Base-by-base conservation (phyloP, 1,284 basidiomycete species). In the Spongiforma sp. region DNA sequence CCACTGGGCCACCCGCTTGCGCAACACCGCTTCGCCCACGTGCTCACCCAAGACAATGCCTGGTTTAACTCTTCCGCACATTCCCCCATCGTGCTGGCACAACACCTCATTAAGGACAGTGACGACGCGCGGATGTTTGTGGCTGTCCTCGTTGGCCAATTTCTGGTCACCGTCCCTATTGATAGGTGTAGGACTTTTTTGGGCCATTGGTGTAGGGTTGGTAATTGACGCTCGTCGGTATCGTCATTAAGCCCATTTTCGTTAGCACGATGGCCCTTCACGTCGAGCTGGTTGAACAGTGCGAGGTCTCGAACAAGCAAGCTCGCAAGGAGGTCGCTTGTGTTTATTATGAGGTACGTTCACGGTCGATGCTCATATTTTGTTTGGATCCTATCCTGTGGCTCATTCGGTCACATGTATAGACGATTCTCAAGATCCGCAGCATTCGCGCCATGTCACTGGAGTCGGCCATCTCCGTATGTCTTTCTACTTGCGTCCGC, bases 391-490 rank as follows among this genome's bases (percentile, higher is more conserved):
- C 64, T 28, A 26, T 53, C 26, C 43, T 15, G 21, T 57, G 34
- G 57, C 61, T 69, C 19, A 71, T 57, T 58, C 17, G 50, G 14
- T 65, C 43, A n/a, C 56, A 14, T 32, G 60, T 6, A 4, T 66
- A 93, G 88, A 87, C 89, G n/a, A 89, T 98, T 61, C 82, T 89
- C 26, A 96, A 98, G 68, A 86, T 98, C 58, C 89, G 94, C 30
- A 91, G 89, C 2, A 95, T 98, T 67, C 87, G 96, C 2, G 86
- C 92, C 12, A 96, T 98, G 93, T 89, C 91, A n/a, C 88, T 99
- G 66, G 93, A 95, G 69, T 72, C 79, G 6, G 85, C 91, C 2
- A 83, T 88, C 0, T 83, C 84, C 14, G 73, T 78, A 7, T 93
- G 95, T 2, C 84, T 93, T 59, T 73, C 77, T 8, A 86, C 88